Evolutionary conservation across 2,329 filamentous ascomycete species (phyloP), one percentile per base, ranked within the genome.

Genomic region (Scortechinia acanthostroma): DNA sequence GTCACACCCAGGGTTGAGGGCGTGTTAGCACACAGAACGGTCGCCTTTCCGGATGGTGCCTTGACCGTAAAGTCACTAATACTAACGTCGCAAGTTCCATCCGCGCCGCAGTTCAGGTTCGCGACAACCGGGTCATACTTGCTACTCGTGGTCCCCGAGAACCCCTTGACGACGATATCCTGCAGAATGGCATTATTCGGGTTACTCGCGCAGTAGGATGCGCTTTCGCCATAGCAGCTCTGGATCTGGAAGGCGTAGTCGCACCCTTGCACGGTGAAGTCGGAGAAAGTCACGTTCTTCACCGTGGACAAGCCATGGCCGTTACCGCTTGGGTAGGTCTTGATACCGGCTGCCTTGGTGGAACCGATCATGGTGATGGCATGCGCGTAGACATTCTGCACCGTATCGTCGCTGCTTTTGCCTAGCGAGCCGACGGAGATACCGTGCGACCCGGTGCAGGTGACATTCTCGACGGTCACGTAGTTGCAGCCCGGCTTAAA

Each of bases 361-460:
- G 60, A 67, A 19, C 58, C 53, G 21, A 64, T 55, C 66, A 71
- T 69, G 4, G 50, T 60, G 1, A 62, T 64, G 5, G 60, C 58
- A 13, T 55, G 55, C 19, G 70, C 64, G 25, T 65, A 63, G 20
- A 71, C 50, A 45, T 73, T 69, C 43, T 59, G 50, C 15, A 73
- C 69, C 0, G 55, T 58, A 47, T 72, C 68, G n/a, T 57, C 54
- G 35, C 42, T 45, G 3, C 50, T 53, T 30, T 62, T 62, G 0
- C 69, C 70, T 4, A 73, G 54, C 2, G 64, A 69, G 3, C 70
- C 71, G 3, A 74, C 68, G 1, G 65, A 70, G 5, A 74, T 51
- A 4, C 70, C 69, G 42, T 71, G 70, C 5, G 65, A 68, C 15
- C 69, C 68, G 2, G 57, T 64, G 53, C 71, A 74, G 28, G 61